Evolutionary conservation across 805 yeast species (phyloP).

Genomic region (Lipomyces oligophaga): DNA sequence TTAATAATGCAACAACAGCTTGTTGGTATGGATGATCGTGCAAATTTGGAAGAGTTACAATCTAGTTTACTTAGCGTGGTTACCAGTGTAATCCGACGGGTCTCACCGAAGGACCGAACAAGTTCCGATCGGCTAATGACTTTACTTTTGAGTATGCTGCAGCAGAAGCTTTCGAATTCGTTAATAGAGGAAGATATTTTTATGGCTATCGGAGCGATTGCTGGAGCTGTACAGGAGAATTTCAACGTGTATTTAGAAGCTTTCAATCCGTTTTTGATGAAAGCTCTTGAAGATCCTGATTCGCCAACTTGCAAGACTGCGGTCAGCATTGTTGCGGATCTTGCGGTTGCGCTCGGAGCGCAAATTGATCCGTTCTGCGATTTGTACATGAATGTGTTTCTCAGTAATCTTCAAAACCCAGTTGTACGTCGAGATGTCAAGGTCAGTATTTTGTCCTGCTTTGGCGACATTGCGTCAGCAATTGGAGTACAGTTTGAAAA

Average conservation of each 20-base stretch:
- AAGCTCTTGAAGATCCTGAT: slow-evolving; percentile 68
- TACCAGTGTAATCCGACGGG: slow-evolving; percentile 80
- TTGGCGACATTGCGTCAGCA: slow-evolving; percentile 92
- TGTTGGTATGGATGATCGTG: slow-evolving; percentile 63
- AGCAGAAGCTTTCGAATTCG: slow-evolving; percentile 60
- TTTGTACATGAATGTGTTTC: slow-evolving; percentile 78
- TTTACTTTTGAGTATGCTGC: slow-evolving; percentile 68
- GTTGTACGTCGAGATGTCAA: slow-evolving; percentile 70
- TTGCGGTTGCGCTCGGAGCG: slow-evolving; percentile 80
- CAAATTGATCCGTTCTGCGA: slow-evolving; percentile 69
- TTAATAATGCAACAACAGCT: slow-evolving; percentile 57
- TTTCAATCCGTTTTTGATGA: slow-evolving; percentile 76
- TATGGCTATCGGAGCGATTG: slow-evolving; percentile 85
- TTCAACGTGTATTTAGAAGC: slow-evolving; percentile 75
- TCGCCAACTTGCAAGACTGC: slow-evolving; percentile 87
- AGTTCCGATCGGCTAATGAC: slow-evolving; percentile 78
- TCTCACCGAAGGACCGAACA: slow-evolving; percentile 53
- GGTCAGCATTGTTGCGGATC: slow-evolving; percentile 91
- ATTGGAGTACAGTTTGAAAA: slow-evolving; percentile 74
- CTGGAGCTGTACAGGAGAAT: slow-evolving; percentile 67
- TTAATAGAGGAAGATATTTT: slow-evolving; percentile 91
- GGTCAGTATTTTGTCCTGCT: slow-evolving; percentile 84
- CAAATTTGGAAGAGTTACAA: slow-evolving; percentile 80
- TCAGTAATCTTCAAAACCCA: slow-evolving; percentile 55
- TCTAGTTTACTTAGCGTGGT: slow-evolving; percentile 69